phyloP scores from a whole-genome alignment of 805 yeast genomes.

The Sugiyamaella lignohabitans region DNA sequence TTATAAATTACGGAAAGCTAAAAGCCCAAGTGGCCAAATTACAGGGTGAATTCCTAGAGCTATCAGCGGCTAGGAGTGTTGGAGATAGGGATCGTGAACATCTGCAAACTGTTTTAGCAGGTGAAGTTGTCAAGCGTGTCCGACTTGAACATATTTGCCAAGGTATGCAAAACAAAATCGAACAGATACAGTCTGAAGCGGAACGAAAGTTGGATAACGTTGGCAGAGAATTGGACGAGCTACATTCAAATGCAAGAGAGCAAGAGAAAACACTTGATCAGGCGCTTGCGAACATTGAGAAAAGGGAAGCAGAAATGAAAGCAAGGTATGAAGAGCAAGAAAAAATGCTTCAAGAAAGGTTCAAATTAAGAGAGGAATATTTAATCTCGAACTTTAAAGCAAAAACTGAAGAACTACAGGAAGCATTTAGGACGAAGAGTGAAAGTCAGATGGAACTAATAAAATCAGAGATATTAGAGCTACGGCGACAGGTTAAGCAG shows the following conservation, averaged over 20 bases:
- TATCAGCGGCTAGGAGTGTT: constrained; percentile 3
- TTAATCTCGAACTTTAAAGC: too few relatives aligned
- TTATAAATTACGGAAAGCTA: constrained; percentile 7
- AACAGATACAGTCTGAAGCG: background rate
- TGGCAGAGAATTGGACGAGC: background rate
- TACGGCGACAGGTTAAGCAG: background rate
- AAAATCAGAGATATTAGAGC: too few relatives aligned
- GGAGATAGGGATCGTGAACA: constrained; percentile 7
- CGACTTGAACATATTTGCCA: constrained; percentile 4
- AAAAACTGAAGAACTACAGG: too few relatives aligned
- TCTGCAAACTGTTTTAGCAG: constrained; percentile 3
- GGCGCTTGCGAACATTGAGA: background rate
- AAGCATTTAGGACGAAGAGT: too few relatives aligned
- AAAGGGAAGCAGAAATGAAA: background rate
- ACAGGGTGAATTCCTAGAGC: constrained; percentile 8
- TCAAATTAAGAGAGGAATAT: too few relatives aligned
- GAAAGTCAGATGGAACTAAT: too few relatives aligned
- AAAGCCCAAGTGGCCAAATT: constrained; percentile 9
- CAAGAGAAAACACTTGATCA: background rate
- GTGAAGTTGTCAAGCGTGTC: background rate
- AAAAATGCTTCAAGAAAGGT: too few relatives aligned
- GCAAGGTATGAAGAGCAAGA: too few relatives aligned
- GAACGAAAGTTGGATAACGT: background rate
- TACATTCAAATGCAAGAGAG: background rate
- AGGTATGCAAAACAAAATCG: background rate